Evolutionary conservation across 371 early-diverging fungal species (phyloP), one percentile per base, ranked within the genome.

Genomic region (Rhizopus stolonifer): DNA sequence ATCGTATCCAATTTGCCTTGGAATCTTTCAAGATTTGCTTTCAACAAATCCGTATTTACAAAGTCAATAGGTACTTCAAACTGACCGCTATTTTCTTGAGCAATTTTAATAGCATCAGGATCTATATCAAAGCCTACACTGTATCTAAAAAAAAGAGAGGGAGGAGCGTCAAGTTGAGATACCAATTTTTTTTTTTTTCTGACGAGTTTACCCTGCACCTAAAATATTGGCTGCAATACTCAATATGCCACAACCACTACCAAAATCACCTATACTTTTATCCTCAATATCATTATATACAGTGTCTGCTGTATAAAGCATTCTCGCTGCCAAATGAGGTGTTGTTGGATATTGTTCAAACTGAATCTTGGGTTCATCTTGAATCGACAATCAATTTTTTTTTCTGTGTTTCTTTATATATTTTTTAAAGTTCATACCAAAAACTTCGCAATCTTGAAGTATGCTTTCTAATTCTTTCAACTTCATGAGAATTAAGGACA

Each of bases 261-360:
- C 92, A 56, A 93, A 85, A 66, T 93, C 93, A 2, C 80, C 87
- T 2, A 93, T 79, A 0, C 80, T 72, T 66, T 83, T 83, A 60
- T 82, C 82, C 46, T 82, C 86, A 60, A 93, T 89, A 63, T 93
- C 93, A 26, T 82, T 85, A 42, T 81, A 91, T 7, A 80, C 74
- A 4, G 82, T 75, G 54, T 87, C 88, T 3, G 92, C 92, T 0
- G 91, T 92, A 58, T 88, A 91, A 13, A 92, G 70, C 78, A 93
- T 85, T 26, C 89, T 74, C 10, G 92, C 82, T 3, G 92, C 92
- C 26, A 91, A 72, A 58, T 93, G 93, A 40, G 93, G 80, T 2
- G 90, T 85, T 1, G 93, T 93, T 1, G 91, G 89, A 56, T 93
- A 93, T 61, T 93, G 93, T 64, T 93, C 93, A 52, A 82, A 80